Evolutionary conservation across 2,329 filamentous ascomycete species (phyloP), one percentile per base, ranked within the genome.

Genomic region (Hypoxylon sp.): DNA sequence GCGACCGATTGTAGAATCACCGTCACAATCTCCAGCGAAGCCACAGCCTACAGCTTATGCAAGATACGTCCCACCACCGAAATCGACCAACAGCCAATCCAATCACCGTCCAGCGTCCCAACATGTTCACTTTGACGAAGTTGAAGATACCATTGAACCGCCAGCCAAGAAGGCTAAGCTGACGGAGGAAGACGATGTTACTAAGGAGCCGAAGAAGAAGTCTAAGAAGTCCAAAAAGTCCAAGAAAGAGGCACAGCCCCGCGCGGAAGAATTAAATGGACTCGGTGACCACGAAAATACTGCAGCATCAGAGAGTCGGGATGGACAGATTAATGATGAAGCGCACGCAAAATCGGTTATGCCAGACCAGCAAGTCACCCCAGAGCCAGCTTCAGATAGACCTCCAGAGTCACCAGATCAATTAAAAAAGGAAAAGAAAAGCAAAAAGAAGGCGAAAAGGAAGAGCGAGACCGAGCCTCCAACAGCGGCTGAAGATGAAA

Each of bases 151-250:
- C 10, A 62, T 67, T 29, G 72, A 71, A 48, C 75, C 75, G 3
- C 79, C 79, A 13, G 73, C 76, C 4, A 83, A 83, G 73, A 84
- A 82, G 64, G 65, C 63, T n/a, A 76, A 69, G 55, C 21, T 76
- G 17, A 47, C 15, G 70, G 76, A 82, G 62, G 77, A 80, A 51
- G 75, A 77, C 71, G 75, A 76, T 72, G 71, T 54, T 37, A 68
- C 74, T 21, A 73, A 73, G 57, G 65, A 75, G 70, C 27, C 63
- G 48, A 76, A 73, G 24, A 78, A 77, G 51, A 78, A 76, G 47
- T 75, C 73, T 60, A 83, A 80, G 62, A 72, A 75, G 42, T 75
- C 74, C 59, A 82, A 80, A 66, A 73, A 74, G 51, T 62, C 69
- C 3, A 78, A 76, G 60, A 74, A 82, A 72, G 78, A 83, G 73